Conservation (phyloP, 305 asterid species). For the Fraxinus paxiana region DNA sequence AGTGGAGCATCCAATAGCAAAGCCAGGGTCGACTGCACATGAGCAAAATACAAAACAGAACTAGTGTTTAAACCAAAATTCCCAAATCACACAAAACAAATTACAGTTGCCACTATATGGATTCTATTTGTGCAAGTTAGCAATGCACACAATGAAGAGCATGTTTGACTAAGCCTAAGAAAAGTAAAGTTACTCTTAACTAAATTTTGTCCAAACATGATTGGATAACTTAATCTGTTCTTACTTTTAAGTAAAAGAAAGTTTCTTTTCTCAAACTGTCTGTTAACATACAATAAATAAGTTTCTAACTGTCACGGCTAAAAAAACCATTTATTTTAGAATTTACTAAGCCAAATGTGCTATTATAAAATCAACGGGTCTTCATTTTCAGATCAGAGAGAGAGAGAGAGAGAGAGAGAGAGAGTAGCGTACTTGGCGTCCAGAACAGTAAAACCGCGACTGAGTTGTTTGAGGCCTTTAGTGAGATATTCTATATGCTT, state of each 20-base stretch:
- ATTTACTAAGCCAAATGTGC: no score
- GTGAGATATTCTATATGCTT: conserved; percentile 68
- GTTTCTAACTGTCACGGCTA: background rate
- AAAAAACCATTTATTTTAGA: no score
- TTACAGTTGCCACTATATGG: background rate
- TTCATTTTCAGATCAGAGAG: no score
- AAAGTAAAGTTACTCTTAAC: background rate
- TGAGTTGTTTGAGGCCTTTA: conserved; percentile 53
- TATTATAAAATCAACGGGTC: no score
- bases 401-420: conserved; percentile 13
- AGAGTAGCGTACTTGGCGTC: conserved; percentile 97
- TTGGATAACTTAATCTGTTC: background rate
- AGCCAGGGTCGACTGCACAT: conserved; percentile 88
- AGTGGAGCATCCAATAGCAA: conserved; percentile 90
- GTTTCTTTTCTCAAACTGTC: background rate
- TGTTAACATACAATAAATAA: background rate
- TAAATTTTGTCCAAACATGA: background rate
- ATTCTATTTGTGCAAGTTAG: background rate
- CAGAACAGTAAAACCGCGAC: conserved; percentile 56
- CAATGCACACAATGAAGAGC: background rate
- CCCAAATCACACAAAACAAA: background rate
- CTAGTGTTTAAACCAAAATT: background rate
- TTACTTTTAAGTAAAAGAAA: background rate
- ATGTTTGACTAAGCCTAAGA: background rate
- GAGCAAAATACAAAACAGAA: conserved; percentile 22